A percentile compares a stretch with the other conserved stretches of the same genome.
Evolutionary conservation across 768 basidiomycete species (phyloP).

Genomic region (Agaricus sinodeliciosus): DNA sequence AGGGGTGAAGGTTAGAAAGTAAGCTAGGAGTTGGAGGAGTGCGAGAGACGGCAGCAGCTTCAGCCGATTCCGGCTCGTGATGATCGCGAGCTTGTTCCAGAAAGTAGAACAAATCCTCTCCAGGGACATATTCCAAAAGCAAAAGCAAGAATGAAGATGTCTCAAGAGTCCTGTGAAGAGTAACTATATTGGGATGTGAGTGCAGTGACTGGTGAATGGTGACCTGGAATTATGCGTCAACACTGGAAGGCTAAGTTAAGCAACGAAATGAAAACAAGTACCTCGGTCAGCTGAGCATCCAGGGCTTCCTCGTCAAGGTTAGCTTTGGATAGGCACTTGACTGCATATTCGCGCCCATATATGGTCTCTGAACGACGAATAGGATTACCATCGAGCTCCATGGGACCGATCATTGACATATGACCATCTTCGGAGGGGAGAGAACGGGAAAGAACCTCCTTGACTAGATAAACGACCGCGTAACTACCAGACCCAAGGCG

Average conservation of each 20-base stretch:
- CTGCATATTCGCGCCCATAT: slow-evolving; percentile 83
- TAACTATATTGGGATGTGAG: slow-evolving; percentile 89
- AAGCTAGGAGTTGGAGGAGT: slow-evolving; percentile 94
- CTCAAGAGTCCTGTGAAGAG: slow-evolving; percentile 89
- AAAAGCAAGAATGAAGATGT: slow-evolving; percentile 88
- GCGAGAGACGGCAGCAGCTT: slow-evolving; percentile 40
- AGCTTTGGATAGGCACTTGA: slow-evolving; percentile 94
- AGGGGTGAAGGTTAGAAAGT: slow-evolving; percentile 73
- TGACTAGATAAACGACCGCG: slow-evolving; percentile 90
- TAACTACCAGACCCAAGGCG: slow-evolving; percentile 87
- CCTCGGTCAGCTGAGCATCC: slow-evolving; percentile 88
- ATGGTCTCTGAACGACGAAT: slow-evolving; percentile 28
- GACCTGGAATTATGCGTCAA: slow-evolving; percentile 42
- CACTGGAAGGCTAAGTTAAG: slow-evolving; percentile 12
- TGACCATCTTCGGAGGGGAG: slow-evolving; percentile 48
- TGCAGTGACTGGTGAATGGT: slow-evolving; percentile 92
- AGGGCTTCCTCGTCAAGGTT: slow-evolving; percentile 87
- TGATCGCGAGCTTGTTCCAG: slow-evolving; percentile 93
- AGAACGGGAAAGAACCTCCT: slow-evolving; percentile 53
- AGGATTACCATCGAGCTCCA: slow-evolving; percentile 43
- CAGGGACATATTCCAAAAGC: slow-evolving; percentile 91
- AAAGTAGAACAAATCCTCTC: slow-evolving; percentile 97
- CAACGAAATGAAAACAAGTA: slow-evolving; percentile 21
- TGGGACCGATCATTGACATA: slow-evolving; percentile 46
- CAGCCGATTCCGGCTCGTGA: slow-evolving; percentile 48